phyloP scores from a whole-genome alignment of 169 alveolate species.

The Plasmodium ovale region DNA sequence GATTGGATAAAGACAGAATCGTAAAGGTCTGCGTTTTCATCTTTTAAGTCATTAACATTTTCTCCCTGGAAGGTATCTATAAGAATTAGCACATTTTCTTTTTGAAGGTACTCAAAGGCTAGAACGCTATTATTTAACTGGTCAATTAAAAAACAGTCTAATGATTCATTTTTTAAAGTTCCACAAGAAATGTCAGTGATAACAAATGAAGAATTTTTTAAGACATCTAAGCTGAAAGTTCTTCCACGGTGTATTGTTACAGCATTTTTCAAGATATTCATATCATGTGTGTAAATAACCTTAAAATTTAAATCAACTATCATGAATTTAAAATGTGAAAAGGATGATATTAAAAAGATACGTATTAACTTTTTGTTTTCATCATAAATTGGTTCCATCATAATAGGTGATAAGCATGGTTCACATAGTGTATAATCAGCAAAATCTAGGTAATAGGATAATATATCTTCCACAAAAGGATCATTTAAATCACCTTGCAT shows the following conservation, averaged over 20 bases:
- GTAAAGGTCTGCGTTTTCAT: slow-evolving; percentile 12
- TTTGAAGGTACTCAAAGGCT: slow-evolving; percentile 33
- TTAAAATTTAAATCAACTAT: slow-evolving; percentile 27
- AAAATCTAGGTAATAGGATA: slow-evolving; percentile 38
- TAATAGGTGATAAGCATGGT: slow-evolving; percentile 45
- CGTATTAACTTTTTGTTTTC: slow-evolving; percentile 36
- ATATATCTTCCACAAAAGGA: slow-evolving; percentile 7
- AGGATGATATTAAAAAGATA: slow-evolving; percentile 48
- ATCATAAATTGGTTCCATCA: slow-evolving; percentile 74
- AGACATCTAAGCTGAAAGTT: slow-evolving; percentile 31
- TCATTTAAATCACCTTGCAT: slow-evolving; percentile 16
- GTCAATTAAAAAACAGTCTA: slow-evolving; percentile 68
- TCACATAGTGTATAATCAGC: slow-evolving; percentile 46
- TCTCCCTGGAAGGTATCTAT: slow-evolving; percentile 64
- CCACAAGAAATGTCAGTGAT: slow-evolving; percentile 62
- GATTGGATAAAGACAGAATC: slow-evolving; percentile 34
- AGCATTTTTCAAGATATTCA: slow-evolving; percentile 27
- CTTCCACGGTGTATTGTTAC: neutral
- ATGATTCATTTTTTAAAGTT: slow-evolving; percentile 30
- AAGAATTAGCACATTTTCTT: slow-evolving; percentile 21
- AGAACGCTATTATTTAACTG: slow-evolving; percentile 51
- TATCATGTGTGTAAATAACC: slow-evolving; percentile 8
- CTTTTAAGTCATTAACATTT: slow-evolving; percentile 5
- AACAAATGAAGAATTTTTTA: slow-evolving; percentile 43
- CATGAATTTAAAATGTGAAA: slow-evolving; percentile 25